Conservation (phyloP, 768 basidiomycete genomes). For the Clitopilus hobsonii region DNA sequence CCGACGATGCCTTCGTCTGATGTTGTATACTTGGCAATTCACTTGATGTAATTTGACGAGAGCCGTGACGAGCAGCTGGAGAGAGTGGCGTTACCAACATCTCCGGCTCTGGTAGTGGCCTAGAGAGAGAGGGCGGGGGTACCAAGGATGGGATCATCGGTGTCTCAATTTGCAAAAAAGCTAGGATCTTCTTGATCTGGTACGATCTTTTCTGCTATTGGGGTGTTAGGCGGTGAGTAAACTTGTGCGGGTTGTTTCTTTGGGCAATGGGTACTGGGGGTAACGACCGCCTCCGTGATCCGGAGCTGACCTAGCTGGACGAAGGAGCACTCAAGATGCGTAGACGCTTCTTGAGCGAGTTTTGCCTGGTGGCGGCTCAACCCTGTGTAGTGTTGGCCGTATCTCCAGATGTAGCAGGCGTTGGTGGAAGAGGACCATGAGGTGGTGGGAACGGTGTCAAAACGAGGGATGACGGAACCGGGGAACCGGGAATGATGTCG, state of each 20-base stretch:
- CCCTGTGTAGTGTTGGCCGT: constrained; percentile 39
- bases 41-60: constrained; percentile 32
- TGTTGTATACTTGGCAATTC: constrained; percentile 15
- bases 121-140: constrained; percentile 17
- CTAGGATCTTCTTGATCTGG: constrained; percentile 47
- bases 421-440: not conserved
- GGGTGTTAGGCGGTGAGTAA: constrained; percentile 35
- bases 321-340: constrained; percentile 66
- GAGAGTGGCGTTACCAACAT: constrained; percentile 43
- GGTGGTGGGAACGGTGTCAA: constrained; percentile 1
- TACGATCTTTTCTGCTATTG: constrained; percentile 65
- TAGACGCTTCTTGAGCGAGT: constrained; percentile 58
- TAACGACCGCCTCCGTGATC: constrained; percentile 17
- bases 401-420: constrained; percentile 5
- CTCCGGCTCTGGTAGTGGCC: constrained; percentile 20
- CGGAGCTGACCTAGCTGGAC: constrained; percentile 3
- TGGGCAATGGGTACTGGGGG: constrained; percentile 20
- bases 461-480: constrained; percentile 23
- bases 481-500: constrained; percentile 42
- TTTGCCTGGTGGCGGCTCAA: constrained; percentile 23
- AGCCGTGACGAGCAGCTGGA: constrained; percentile 60
- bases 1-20: constrained; percentile 22
- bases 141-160: constrained; percentile 36
- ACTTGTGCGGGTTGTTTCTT: constrained; percentile 9
- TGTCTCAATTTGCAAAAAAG: constrained; percentile 53